A percentile compares a stretch with the other conserved stretches of the same genome.
Conservation (phyloP, 352 stramenopile genomes). For the Pythium myriotylum region DNA sequence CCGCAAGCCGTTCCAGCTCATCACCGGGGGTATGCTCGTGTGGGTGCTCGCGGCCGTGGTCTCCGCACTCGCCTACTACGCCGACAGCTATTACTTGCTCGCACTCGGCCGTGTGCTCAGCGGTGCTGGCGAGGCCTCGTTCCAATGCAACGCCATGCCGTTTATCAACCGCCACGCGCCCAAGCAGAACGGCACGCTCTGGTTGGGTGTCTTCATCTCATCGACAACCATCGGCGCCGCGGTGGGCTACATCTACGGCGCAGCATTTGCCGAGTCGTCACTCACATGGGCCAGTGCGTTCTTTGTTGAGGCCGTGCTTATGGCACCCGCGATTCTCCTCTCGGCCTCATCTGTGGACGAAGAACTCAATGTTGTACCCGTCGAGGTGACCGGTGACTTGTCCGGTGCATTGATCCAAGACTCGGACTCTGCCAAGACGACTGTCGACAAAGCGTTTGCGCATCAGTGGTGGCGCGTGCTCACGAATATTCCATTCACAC, state of each 20-base stretch:
- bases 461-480: slow-evolving; percentile 23
- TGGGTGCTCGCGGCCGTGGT: slow-evolving; percentile 90
- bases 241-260: slow-evolving; percentile 82
- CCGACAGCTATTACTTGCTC: slow-evolving; percentile 89
- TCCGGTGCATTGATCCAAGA: not conserved
- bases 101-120: slow-evolving; percentile 85
- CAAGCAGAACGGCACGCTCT: slow-evolving; percentile 71
- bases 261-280: slow-evolving; percentile 53
- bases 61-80: slow-evolving; percentile 71
- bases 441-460: slow-evolving; percentile 28
- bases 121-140: slow-evolving; percentile 92
- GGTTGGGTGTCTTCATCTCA: slow-evolving; percentile 92
- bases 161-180: slow-evolving; percentile 92
- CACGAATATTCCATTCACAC: slow-evolving; percentile 49
- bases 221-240: slow-evolving; percentile 91
- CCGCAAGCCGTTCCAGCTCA: slow-evolving; percentile 90
- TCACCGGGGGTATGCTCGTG: slow-evolving; percentile 83
- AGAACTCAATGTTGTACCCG: not conserved
- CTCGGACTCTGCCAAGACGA: not conserved
- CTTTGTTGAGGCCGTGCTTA: slow-evolving; percentile 82
- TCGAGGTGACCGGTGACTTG: not conserved
- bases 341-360: slow-evolving; percentile 50
- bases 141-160: slow-evolving; percentile 91
- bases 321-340: slow-evolving; percentile 58
- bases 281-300: slow-evolving; percentile 84